Conservation (phyloP, 352 stramenopile genomes). For the Phytophthora ohioensis region DNA sequence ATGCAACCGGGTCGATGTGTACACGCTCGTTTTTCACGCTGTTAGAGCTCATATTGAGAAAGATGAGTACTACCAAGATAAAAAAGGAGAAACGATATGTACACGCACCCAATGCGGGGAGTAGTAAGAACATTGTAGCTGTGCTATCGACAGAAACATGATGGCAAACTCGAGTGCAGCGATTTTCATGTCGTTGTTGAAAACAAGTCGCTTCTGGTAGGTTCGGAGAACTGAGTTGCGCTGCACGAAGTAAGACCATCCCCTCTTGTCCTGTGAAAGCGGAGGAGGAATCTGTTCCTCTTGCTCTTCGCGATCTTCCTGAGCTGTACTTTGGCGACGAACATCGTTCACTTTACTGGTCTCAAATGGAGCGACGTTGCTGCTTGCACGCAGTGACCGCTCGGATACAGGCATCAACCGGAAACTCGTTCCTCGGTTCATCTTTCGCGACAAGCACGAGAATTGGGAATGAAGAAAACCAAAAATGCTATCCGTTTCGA, state of each 20-base stretch:
- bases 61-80: background rate
- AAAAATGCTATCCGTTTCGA: conserved; percentile 5
- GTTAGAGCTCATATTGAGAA: background rate
- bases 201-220: conserved; percentile 53
- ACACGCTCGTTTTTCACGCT: conserved; percentile 65
- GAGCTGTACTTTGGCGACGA: conserved; percentile 13
- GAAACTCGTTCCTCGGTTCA: conserved; percentile 4
- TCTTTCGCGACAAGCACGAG: conserved; percentile 3
- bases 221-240: conserved; percentile 33
- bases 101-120: conserved; percentile 48
- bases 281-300: conserved; percentile 16
- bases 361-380: background rate
- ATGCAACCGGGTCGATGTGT: conserved; percentile 31
- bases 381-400: conserved; percentile 11
- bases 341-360: conserved; percentile 21
- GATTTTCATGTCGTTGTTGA: conserved; percentile 55
- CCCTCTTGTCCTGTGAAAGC: conserved; percentile 18
- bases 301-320: conserved; percentile 1
- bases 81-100: background rate
- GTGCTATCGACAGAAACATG: conserved; percentile 48
- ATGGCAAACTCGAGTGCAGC: conserved; percentile 54
- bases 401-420: conserved; percentile 14
- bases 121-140: conserved; percentile 49
- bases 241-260: conserved; percentile 39
- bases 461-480: background rate